Evolutionary conservation across 176 grass and related monocot species (phyloP), one percentile per base, ranked within the genome.

Genomic region (Canna indica): DNA sequence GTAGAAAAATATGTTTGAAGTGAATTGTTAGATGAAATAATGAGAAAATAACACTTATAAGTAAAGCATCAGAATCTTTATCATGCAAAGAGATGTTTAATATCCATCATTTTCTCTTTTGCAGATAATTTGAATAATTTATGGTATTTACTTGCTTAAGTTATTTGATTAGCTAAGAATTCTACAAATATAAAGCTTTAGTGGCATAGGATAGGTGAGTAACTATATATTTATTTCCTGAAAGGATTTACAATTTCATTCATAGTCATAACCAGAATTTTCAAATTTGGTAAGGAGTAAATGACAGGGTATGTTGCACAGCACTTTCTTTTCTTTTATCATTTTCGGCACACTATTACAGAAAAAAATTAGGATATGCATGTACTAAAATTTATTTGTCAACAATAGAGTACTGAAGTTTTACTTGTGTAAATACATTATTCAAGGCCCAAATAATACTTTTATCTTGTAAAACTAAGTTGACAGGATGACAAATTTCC

Each of bases 1-100:
- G 90, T 76, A 77, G 73, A 59, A 52, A 60, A 84, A 72, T 67
- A 73, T 73, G 27, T 64, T 39, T 74, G 38, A 63, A 62, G 44
- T 72, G 25, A 62, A 33, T 42, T 9, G 71, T 17, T 59, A 68
- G 36, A 62, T 14, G 10, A 48, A 33, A 67, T 18, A 24, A 33
- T 63, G 31, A 31, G 29, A 14, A 22, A 60, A 75, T 13, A 4
- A 45, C 33, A 31, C 32, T 35, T 64, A 31, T n/a, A 32, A 64
- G 10, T 31, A 29, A 61, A 54, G 50, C 50, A 27, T 61, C 26
- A 29, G 58, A 32, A 61, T 29, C 24, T 54, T 0, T 25, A 20
- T 24, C 20, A 54, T 6, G 4, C 28, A 27, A n/a, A 31, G 58
- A 29, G 28, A 14, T 61, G 28, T 13, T 14, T 13, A 32, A 16